A percentile compares a stretch with the other conserved stretches of the same genome.
Conservation (phyloP, 768 basidiomycete species). For the Strobilomyces confusus region DNA sequence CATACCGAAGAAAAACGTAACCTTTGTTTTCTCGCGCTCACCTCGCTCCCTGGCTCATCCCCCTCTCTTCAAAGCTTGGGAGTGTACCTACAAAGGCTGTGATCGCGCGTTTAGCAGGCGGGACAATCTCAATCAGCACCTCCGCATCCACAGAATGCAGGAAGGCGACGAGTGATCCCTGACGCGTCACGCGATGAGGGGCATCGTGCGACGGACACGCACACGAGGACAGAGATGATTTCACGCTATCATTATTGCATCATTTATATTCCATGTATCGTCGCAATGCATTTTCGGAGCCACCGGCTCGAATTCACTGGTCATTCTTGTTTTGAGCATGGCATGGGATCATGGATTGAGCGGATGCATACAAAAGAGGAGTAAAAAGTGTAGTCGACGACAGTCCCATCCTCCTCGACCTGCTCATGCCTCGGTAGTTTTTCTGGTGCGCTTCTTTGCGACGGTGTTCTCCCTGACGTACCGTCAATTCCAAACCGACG, state of each 20-base stretch:
- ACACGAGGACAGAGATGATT: background rate
- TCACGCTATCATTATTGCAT: conserved; percentile 17
- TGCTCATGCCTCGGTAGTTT: conserved; percentile 46
- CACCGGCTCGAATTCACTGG: background rate
- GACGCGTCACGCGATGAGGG: background rate
- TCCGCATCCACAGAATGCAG: conserved; percentile 49
- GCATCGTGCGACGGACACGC: background rate
- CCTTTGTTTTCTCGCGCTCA: background rate
- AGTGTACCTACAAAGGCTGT: conserved; percentile 59
- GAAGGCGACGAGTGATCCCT: conserved; percentile 11
- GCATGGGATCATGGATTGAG: conserved; percentile 20
- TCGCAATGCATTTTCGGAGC: background rate
- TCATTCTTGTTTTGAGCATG: background rate
- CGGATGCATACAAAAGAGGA: conserved; percentile 8
- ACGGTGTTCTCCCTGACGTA: conserved; percentile 77
- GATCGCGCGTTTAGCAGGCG: conserved; percentile 66
- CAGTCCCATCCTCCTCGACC: background rate
- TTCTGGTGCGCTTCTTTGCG: conserved; percentile 79
- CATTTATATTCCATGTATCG: conserved; percentile 19
- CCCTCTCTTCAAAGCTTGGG: conserved; percentile 23
- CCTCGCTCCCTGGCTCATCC: background rate
- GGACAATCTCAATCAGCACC: conserved; percentile 77
- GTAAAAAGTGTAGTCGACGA: conserved; percentile 15
- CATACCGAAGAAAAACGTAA: conserved; percentile 83
- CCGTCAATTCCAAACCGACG: background rate